Percentiles rank a stretch among this genome's conserved stretches.
Evolutionary conservation across 164 flowering plant genomes (phyloP).

Genomic region (Macadamia integrifolia): DNA sequence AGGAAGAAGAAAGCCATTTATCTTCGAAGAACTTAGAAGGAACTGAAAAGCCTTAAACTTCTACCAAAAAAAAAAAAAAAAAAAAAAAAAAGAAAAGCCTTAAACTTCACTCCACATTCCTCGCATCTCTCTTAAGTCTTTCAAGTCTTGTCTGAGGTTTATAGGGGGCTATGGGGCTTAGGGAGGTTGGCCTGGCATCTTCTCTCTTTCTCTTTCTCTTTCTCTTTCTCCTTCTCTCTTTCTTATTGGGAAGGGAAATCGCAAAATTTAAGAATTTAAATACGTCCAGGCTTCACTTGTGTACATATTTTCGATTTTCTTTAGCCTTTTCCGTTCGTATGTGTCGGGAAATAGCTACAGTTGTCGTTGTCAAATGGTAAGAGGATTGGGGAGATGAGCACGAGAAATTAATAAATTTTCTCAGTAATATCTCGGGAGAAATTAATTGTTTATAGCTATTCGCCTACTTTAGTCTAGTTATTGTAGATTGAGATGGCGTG

Average conservation of each 20-base stretch:
- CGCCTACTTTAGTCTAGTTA: no score
- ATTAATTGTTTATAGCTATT: neutral
- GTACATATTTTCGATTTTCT: no score
- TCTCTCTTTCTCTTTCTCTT: neutral
- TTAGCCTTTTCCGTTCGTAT: no score
- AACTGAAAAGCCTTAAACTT: slow-evolving; percentile 13
- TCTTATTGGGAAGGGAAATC: slow-evolving; percentile 15
- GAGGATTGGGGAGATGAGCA: neutral
- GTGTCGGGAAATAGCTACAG: neutral
- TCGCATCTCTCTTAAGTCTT: neutral
- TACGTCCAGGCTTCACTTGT: no score
- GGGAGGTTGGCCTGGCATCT: neutral
- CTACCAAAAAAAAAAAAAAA: neutral
- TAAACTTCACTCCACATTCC: slow-evolving; percentile 15
- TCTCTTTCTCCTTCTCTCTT: slow-evolving; percentile 6
- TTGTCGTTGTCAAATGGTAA: neutral
- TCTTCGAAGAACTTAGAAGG: slow-evolving; percentile 6
- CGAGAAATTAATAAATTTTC: neutral
- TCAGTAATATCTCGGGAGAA: slow-evolving; percentile 7
- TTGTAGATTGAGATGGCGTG: no score
- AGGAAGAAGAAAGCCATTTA: slow-evolving; percentile 9
- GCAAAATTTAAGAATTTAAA: neutral
- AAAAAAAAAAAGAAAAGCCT: slow-evolving; percentile 7
- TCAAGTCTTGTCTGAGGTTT: no score
- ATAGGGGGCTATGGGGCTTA: no score